Percentiles rank a stretch among this genome's conserved stretches.
Conservation (phyloP, 2,329 filamentous ascomycete species). For the Diplodia scrobiculata region DNA sequence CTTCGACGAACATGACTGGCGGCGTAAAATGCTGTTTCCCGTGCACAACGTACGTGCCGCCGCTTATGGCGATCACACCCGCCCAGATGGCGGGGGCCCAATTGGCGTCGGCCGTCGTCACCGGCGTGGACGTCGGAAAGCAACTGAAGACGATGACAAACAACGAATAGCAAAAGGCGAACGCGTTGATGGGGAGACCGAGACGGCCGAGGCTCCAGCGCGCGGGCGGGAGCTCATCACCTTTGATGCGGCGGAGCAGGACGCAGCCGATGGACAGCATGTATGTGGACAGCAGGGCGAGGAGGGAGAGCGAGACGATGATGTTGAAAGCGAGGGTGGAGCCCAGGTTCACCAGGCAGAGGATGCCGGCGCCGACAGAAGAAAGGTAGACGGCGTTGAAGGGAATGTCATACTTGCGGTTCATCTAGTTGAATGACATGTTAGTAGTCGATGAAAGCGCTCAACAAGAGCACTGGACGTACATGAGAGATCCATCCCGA, state of each 20-base stretch:
- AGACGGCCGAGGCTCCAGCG: conserved; percentile 29
- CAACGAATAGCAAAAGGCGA: conserved; percentile 28
- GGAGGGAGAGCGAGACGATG: conserved; percentile 29
- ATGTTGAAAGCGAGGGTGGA: conserved; percentile 49
- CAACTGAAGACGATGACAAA: conserved; percentile 29
- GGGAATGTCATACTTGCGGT: conserved; percentile 30
- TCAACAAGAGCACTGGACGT: not conserved
- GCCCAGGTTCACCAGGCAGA: conserved; percentile 53
- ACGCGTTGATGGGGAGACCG: conserved; percentile 30
- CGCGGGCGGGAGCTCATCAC: conserved; percentile 12
- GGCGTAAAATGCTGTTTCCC: conserved; percentile 30
- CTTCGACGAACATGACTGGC: conserved; percentile 31
- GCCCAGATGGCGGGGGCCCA: conserved; percentile 31
- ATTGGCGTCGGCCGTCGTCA: conserved; percentile 28
- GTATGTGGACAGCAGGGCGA: conserved; percentile 30
- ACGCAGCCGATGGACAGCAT: conserved; percentile 31
- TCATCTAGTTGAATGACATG: conserved; percentile 17
- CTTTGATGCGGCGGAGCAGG: conserved; percentile 22
- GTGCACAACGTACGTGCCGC: conserved; percentile 22
- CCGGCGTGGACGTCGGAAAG: conserved; percentile 23
- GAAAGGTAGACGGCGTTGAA: conserved; percentile 31
- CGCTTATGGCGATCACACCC: conserved; percentile 15
- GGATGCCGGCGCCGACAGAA: conserved; percentile 38
- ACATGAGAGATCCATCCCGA: conserved; percentile 30
- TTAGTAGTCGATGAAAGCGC: not conserved